Base-by-base conservation (phyloP, 116 monocot species). In the Cymodocea nodosa region DNA sequence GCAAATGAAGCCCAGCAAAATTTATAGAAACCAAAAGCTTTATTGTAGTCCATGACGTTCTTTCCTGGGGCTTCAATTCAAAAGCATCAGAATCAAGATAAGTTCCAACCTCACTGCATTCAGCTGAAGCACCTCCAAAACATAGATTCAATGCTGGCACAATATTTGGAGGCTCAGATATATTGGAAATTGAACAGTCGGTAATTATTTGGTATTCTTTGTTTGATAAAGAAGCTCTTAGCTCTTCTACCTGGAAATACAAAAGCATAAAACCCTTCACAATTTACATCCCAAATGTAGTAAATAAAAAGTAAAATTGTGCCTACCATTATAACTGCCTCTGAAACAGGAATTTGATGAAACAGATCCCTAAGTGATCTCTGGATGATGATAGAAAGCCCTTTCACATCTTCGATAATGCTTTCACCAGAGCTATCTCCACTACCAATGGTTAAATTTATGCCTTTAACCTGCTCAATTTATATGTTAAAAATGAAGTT, bases 121-220 rank as follows among this genome's bases (percentile, higher is more conserved):
- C 67, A 56, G 58, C 66, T 35, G 76, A 56, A 56, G 82, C 54
- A 53, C 54, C 50, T 50, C 51, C 67, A 75, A 56, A 66, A 60
- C 53, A 73, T 30, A 77, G 60, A 16, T 71, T 73, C 63, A 99
- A 71, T 40, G 80, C 6, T 70, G 92, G 86, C 25, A 92, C 72
- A 17, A 61, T 22, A 70, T 69, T 73, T 74, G 92, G 84, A 64
- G 89, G 77, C 81, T 99, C 98, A 35, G 98, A 86, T 40, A 92
- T 75, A 71, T 99, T 99, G 19, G 98, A 84, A 67, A 69, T 36
- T 22, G 86, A 80, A 70, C 98, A 99, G 75, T 92, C 98, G 30
- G 92, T 86, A 60, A 92, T 86, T 73, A 92, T 82, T 70, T 89
- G 81, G 66, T 99, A 99, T 76, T 99, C 98, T 75, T 71, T 80